Conservation (phyloP, 306 rosid genomes). For the Heteromeles arbutifolia region DNA sequence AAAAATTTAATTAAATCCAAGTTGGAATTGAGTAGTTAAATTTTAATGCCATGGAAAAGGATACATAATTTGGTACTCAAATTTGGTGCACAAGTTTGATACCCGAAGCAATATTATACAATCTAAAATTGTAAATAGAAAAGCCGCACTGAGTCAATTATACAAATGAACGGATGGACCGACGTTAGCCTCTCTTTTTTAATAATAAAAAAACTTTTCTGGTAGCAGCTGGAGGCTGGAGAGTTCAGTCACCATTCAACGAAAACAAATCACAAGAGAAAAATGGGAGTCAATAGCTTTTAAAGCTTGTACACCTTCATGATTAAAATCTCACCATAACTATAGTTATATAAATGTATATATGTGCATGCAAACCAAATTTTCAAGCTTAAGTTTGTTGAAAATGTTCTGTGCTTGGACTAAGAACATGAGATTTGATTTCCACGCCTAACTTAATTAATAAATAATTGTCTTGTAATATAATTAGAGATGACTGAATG, state of each 20-base stretch:
- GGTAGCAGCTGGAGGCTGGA: neutral
- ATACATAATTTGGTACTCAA: no score
- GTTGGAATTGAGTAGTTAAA: no score
- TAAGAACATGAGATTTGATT: neutral
- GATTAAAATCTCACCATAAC: neutral
- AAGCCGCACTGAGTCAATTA: neutral
- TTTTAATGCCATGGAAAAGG: no score
- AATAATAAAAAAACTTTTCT: neutral
- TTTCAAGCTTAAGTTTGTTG: neutral
- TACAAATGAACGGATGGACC: neutral
- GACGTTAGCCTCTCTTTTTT: neutral
- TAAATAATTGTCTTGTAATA: neutral
- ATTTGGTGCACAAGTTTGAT: no score
- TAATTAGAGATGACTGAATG: neutral
- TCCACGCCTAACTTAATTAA: neutral
- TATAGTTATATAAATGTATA: neutral
- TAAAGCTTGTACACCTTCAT: neutral
- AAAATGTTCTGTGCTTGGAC: neutral
- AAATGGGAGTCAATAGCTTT: neutral
- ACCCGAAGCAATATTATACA: no score
- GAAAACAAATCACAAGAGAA: neutral
- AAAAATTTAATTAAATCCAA: no score
- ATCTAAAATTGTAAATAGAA: neutral
- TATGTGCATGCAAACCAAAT: neutral
- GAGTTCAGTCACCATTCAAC: conserved; percentile 2